These are phyloP conservation scores for Clavariopsis aquatica DNA, from an alignment of 495 filamentous ascomycete species.

Conservation along the genomic window DNA sequence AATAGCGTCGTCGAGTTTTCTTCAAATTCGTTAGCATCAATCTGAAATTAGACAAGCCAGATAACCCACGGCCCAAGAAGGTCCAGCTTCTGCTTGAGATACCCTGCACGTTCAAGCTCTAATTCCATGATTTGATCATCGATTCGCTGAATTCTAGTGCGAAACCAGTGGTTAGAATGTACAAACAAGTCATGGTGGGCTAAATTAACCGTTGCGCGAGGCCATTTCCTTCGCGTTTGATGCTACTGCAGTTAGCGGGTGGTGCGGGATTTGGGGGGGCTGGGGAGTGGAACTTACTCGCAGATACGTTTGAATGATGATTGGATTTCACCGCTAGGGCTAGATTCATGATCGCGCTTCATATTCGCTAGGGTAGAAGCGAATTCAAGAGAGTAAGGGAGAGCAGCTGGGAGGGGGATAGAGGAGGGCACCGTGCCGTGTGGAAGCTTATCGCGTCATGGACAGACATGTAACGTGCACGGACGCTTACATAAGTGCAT, in stretches of 20 bases:
- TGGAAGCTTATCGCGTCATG: neutral
- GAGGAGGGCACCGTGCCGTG: neutral
- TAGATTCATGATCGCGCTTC: neutral
- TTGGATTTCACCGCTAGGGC: neutral
- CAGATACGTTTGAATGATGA: neutral
- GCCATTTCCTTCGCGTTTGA: neutral
- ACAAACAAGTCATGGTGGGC: too few relatives aligned
- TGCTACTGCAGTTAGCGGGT: neutral
- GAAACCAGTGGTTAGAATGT: too few relatives aligned
- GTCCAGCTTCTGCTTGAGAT: neutral
- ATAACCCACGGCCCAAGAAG: neutral
- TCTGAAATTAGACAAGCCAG: neutral
- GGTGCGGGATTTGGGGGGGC: neutral
- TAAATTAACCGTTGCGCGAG: too few relatives aligned
- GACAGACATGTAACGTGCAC: too few relatives aligned
- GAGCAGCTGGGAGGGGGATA: neutral
- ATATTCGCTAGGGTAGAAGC: neutral
- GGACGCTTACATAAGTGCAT: too few relatives aligned
- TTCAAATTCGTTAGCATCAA: neutral
- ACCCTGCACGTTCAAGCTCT: neutral
- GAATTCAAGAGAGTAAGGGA: neutral
- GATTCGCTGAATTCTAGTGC: neutral
- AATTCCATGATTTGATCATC: neutral
- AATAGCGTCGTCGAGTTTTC: neutral
- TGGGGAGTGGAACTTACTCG: neutral